Evolutionary conservation across 768 basidiomycete genomes (phyloP), one percentile per base, ranked within the genome.

Genomic region (Hericium alpestre): DNA sequence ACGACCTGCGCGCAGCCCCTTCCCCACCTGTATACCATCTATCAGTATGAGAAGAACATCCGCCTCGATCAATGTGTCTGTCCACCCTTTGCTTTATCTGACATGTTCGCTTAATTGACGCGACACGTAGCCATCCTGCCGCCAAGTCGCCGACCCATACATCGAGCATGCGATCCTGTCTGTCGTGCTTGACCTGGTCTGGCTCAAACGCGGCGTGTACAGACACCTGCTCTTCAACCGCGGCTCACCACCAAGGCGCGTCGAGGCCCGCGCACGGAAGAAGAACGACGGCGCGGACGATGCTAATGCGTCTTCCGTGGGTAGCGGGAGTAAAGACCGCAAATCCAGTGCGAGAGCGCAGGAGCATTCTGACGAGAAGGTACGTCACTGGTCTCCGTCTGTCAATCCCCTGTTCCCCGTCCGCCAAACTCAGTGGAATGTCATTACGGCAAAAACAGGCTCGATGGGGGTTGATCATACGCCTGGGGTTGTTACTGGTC

Each of bases 51-150:
- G 8, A 74, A 87, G 65, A 92, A 92, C 65, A 75, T 91, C 38
- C 76, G 90, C 51, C 77, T 93, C 22, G 88, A 92, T 67, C 85
- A 90, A 72, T 93, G 90, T 68, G 90, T 91, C 51, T 64, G 86
- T 80, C 41, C 7, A 40, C 15, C 61, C 46, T 49, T 18, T 23
- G 23, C 37, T 8, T 37, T 43, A 55, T 32, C 38, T 38, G 20
- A 43, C 56, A 48, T n/a, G 20, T 47, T 49, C 53, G 41, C 47
- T 22, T 51, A 38, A 51, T 47, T 53, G 48, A 60, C 60, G 40
- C 41, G 8, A 55, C 23, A 10, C 27, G n/a, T 60, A 87, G 87
- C 70, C 73, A 23, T 72, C 72, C 55, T 89, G 87, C 64, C 76
- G 75, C 39, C 70, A 72, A 25, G 90, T 92, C 64, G 89, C 84